Evolutionary conservation across 352 stramenopile species (phyloP), one percentile per base, ranked within the genome.

Genomic region (Phytophthora nicotianae): DNA sequence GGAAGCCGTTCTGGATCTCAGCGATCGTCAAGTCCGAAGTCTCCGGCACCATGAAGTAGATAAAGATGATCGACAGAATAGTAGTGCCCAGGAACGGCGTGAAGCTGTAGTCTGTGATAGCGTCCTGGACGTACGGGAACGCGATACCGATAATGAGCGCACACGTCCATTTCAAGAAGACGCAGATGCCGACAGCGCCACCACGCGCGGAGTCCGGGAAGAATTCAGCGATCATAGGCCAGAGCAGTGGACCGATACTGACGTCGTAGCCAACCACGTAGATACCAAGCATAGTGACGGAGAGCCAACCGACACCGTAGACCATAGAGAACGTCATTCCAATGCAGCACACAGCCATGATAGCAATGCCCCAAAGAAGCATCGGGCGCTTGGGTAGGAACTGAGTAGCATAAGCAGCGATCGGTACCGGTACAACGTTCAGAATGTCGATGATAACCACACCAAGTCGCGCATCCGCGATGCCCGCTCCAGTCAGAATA

Each of bases 161-260:
- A 43, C 56, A 79, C 9, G 74, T 43, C 73, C 74, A 89, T 62
- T 84, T 89, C 48, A 71, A 45, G 6, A 75, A 74, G 19, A 85
- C 67, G 38, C 64, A 74, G 26, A 90, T 48, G n/a, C 65, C 33
- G 41, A 79, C 46, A 48, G 65, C 37, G 65, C 68, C 79, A 20
- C 74, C 76, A 0, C 79, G 75, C 20, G 84, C 69, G 4, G 70
- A 75, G 16, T 89, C 68, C 0, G 81, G 64, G 51, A 90, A 90
- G 16, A 90, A 40, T n/a, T 85, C 77, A 5, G 74, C 61, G 1
- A 72, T 52, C 2, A 86, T 62, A 0, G 71, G 60, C 86, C 72
- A 90, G 24, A 79, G 68, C 14, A 90, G 59, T 5, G 81, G 77
- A 10, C 77, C 81, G 23, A 90, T 75, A n/a, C 75, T 85, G 52